Base-by-base conservation (phyloP, 2,329 filamentous ascomycete genomes). In the Aspergillus sp. region DNA sequence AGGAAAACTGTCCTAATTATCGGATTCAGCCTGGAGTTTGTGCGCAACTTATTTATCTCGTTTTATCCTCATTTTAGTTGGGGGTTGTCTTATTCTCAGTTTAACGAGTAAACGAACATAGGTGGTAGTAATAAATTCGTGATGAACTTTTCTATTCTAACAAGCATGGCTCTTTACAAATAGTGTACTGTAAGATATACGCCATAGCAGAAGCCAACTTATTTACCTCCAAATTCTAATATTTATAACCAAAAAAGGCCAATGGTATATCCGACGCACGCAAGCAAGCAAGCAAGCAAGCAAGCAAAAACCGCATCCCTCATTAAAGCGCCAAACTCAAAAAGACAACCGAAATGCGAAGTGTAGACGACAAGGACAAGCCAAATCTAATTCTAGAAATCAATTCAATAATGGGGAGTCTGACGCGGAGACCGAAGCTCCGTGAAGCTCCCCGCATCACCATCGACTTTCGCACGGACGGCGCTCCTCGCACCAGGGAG, bases 401-500 rank as follows among this genome's bases (percentile, higher is more conserved):
- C 12, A 37, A 37, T 20, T 20, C 20, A 20, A 20, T 20, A 5
- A 37, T 37, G 12, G 6, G 34, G 15, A 13, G 15, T n/a, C n/a
- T 6, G 34, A n/a, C 12, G 15, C 12, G 34, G 34, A 6, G 19
- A 60, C 37, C 37, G 42, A 53, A 59, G 51, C 20, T 57, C 57
- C 40, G 56, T 56, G 15, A 48, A 40, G 41, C 46, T 37, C 48
- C 48, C 57, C 49, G 51, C 57, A 2, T 55, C 58, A 40, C 57
- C 45, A 39, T 51, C 56, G 1, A 56, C 51, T 22, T 64, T 59
- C 19, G 37, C 55, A 9, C 56, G 46, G 34, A 61, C 57, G 5
- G 49, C 30, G 47, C 59, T 56, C 9, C 48, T 15, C 44, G 66
- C 63, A 5, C 24, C 62, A 1, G 74, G 73, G 58, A 77, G 64